Base-by-base conservation (phyloP, 164 flowering plant species). In the Umbellularia californica region DNA sequence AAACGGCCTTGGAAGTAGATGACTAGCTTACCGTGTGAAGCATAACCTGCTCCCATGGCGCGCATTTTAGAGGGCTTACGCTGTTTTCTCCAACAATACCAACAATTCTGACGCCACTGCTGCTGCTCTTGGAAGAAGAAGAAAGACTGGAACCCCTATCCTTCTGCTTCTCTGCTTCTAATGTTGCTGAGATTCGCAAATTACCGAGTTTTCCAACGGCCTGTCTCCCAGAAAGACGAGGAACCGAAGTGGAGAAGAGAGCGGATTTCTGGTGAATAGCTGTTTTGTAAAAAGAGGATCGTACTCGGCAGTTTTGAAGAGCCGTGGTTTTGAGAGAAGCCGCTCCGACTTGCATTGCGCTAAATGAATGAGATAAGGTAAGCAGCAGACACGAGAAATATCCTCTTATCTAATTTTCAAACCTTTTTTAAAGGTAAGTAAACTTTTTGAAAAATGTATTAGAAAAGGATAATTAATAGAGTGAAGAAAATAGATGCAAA, bases 11-110 rank as follows among this genome's bases (percentile, higher is more conserved):
- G 47, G 10, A 35, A 35, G 47, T 7, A 35, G 33, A 30, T 30
- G 60, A 55, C 10, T 10, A 55, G n/a, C 63, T 17, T 74, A 74
- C 97, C 23, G 99, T 93, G 88, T 95, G 97, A 72, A 86, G 86
- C 91, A 95, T 85, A 77, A 95, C 97, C 70, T 95, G 90, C 70
- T 80, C 82, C 97, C 99, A 95, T 0, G 93, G 83, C 14, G 95
- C 82, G 70, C 68, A 50, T 47, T 90, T 89, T 15, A 95, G 77
- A 15, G 97, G 95, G 78, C 97, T 91, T 77, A 88, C 65, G 75
- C 84, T 85, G 23, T 88, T 93, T 76, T 88, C 90, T 65, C 97
- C 97, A 4, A 95, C 92, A 14, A 95, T 12, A 6, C 89, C 86
- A 0, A 88, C 86, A 22, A 93, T 85, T 82, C 85, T 90, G 75